Conservation (phyloP, 164 flowering plant species). For the Liquidambar formosana region DNA sequence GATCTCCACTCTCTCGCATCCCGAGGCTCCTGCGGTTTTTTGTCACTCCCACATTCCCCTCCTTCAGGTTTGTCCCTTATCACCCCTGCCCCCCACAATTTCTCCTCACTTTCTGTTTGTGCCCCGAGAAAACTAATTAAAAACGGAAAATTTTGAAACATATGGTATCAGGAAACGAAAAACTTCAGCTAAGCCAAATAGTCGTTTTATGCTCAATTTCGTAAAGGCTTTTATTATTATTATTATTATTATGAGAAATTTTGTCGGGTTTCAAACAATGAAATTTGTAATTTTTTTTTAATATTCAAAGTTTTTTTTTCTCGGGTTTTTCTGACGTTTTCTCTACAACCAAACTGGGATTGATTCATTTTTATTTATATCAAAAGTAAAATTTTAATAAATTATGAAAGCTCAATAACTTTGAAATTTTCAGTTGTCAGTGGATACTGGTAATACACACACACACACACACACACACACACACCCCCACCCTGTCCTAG, state of each 20-base stretch:
- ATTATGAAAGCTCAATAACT: no score
- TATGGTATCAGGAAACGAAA: background rate
- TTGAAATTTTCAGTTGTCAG: no score
- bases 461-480: no score
- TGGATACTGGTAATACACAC: no score
- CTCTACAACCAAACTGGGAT: background rate
- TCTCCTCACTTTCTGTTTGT: background rate
- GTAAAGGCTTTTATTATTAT: no score
- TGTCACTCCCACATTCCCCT: conserved; percentile 65
- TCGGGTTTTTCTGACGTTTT: background rate
- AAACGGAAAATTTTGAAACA: no score
- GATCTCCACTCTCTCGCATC: conserved; percentile 71
- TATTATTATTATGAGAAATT: no score
- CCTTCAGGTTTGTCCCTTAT: conserved; percentile 43
- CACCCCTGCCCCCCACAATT: no score
- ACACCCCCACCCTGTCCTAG: no score
- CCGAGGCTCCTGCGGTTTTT: conserved; percentile 67
- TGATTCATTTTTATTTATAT: background rate
- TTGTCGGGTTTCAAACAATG: no score
- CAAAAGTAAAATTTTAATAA: background rate
- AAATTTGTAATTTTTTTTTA: background rate
- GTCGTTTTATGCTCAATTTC: no score
- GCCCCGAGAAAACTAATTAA: background rate
- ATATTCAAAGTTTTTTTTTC: background rate
- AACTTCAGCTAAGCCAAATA: background rate